phyloP scores from a whole-genome alignment of 2,329 filamentous ascomycete genomes.

The Scytalidium lignicola region DNA sequence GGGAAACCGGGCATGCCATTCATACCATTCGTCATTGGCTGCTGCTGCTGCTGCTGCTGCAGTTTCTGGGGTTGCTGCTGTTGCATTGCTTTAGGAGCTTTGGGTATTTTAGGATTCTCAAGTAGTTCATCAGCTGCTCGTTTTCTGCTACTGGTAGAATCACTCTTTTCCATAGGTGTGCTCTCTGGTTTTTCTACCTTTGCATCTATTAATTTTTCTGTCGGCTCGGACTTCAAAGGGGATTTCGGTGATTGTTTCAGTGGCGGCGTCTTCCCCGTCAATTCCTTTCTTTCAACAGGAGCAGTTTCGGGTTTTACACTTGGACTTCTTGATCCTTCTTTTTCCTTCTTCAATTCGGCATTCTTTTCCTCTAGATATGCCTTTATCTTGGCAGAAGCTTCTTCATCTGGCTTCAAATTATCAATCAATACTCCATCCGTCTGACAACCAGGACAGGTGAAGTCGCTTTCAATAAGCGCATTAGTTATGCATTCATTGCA shows the following conservation, averaged over 20 bases:
- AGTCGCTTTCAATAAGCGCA: slow-evolving; percentile 96
- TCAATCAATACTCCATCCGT: slow-evolving; percentile 90
- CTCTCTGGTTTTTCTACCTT: slow-evolving; percentile 19
- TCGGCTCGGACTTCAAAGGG: slow-evolving; percentile 27
- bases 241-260: slow-evolving; percentile 26
- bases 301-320: slow-evolving; percentile 28
- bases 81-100: slow-evolving; percentile 61
- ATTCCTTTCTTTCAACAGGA: slow-evolving; percentile 23
- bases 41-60: slow-evolving; percentile 34
- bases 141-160: slow-evolving; percentile 59
- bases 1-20: slow-evolving; percentile 32
- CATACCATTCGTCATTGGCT: slow-evolving; percentile 42
- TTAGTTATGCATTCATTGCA: slow-evolving; percentile 99
- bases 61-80: slow-evolving; percentile 38
- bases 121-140: slow-evolving; percentile 70
- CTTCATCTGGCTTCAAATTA: slow-evolving; percentile 79
- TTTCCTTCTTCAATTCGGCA: slow-evolving; percentile 32
- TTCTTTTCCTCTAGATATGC: slow-evolving; percentile 60
- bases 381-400: slow-evolving; percentile 72
- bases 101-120: slow-evolving; percentile 60
- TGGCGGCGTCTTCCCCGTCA: slow-evolving; percentile 31
- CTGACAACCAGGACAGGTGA: slow-evolving; percentile 88
- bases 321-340: slow-evolving; percentile 44
- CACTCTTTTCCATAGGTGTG: slow-evolving; percentile 20
- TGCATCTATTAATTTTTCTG: slow-evolving; percentile 22